Conservation (phyloP, 306 rosid genomes). For the Sicyos baderoa region DNA sequence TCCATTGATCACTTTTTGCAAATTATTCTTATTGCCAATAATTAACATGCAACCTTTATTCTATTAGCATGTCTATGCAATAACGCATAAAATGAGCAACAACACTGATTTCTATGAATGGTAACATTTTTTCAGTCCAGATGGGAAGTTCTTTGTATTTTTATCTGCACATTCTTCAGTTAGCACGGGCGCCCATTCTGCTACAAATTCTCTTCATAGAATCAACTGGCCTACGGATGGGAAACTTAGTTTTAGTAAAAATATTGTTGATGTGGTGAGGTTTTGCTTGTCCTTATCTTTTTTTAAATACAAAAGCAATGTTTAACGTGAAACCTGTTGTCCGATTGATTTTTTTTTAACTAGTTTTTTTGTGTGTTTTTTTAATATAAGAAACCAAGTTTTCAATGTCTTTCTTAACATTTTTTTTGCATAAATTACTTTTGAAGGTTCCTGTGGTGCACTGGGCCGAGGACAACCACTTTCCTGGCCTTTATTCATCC, state of each 20-base stretch:
- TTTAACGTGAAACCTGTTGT: constrained; percentile 9
- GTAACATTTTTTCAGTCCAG: constrained; percentile 47
- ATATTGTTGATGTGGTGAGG: constrained; percentile 57
- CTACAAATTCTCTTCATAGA: constrained; percentile 82
- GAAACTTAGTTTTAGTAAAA: constrained; percentile 28
- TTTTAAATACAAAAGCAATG: constrained; percentile 11
- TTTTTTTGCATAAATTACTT: constrained; percentile 15
- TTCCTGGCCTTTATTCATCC: constrained; percentile 70
- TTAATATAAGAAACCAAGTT: too few species aligned
- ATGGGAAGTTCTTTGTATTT: constrained; percentile 67
- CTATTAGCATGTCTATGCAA: not conserved
- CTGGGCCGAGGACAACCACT: constrained; percentile 60
- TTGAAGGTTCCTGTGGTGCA: constrained; percentile 68
- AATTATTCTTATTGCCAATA: not conserved
- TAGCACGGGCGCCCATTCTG: constrained; percentile 73
- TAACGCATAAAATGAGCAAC: not conserved
- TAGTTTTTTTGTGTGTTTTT: not conserved
- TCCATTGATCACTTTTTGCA: not conserved
- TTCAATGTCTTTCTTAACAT: constrained; percentile 1
- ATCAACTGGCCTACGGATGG: constrained; percentile 64
- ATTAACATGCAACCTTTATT: not conserved
- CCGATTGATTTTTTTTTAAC: constrained; percentile 11
- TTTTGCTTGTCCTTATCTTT: constrained; percentile 17
- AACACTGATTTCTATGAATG: constrained; percentile 11
- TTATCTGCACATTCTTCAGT: constrained; percentile 63